These are phyloP conservation scores for Cairneyella variabilis DNA, from an alignment of 495 filamentous ascomycete species.

Conservation along the genomic window DNA sequence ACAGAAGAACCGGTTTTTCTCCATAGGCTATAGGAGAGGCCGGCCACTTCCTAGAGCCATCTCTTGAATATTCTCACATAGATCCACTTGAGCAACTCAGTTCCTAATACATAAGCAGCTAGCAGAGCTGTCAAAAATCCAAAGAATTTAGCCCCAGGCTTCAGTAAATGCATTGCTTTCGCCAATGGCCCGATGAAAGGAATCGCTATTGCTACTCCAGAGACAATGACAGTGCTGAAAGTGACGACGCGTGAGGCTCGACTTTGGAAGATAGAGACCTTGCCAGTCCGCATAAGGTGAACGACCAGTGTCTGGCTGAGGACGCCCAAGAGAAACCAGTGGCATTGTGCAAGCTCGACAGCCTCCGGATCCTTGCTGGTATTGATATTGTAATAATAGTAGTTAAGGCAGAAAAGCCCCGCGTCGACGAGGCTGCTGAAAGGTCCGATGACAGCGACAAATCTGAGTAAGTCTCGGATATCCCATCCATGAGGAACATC, in stretches of 20 bases:
- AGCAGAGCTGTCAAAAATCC: not conserved
- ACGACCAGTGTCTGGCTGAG: constrained; percentile 11
- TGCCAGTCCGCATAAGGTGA: constrained; percentile 3
- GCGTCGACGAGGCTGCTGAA: not conserved
- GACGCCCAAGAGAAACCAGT: constrained; percentile 6
- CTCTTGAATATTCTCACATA: constrained; percentile 2
- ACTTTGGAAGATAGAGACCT: not conserved
- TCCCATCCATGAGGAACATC: constrained; percentile 2
- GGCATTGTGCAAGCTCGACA: constrained; percentile 1
- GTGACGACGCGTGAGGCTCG: too few relatives aligned
- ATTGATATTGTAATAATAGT: constrained; percentile 4
- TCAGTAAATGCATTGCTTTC: too few relatives aligned
- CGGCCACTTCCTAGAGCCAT: not conserved
- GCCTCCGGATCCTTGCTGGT: not conserved
- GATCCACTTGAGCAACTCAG: not conserved
- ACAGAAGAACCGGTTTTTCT: too few relatives aligned
- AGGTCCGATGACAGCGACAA: constrained; percentile 4
- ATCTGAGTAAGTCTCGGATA: constrained; percentile 3
- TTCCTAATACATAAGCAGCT: not conserved
- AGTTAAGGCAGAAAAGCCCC: constrained; percentile 2
- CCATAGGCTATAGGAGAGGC: too few relatives aligned
- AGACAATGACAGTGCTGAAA: too few relatives aligned
- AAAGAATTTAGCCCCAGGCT: not conserved
- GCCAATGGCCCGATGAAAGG: too few relatives aligned
- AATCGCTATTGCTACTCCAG: too few relatives aligned